Percentiles rank a stretch among this genome's conserved stretches.
These are phyloP conservation scores for Bocquillonia castaneifolia DNA, from an alignment of 441 rosid species.

Conservation along the genomic window DNA sequence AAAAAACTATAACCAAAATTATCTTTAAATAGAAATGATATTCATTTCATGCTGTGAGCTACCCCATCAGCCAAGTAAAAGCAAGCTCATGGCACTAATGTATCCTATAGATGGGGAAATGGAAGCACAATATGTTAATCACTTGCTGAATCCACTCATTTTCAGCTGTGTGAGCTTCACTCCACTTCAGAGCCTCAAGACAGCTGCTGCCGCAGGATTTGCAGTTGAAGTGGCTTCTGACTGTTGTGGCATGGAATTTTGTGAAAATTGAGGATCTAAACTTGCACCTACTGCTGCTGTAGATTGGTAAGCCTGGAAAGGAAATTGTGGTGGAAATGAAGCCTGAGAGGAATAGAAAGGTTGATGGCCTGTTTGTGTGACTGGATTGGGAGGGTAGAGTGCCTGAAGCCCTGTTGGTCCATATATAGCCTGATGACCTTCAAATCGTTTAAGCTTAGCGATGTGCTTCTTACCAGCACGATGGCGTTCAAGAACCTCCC, in stretches of 20 bases:
- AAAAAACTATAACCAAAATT: neutral
- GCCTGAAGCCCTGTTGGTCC: constrained; percentile 33
- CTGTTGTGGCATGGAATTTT: constrained; percentile 13
- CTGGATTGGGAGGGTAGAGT: constrained; percentile 39
- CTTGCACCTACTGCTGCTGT: neutral
- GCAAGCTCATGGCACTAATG: neutral
- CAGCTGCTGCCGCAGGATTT: constrained; percentile 3
- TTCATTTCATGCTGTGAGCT: neutral
- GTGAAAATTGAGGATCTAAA: constrained; percentile 16
- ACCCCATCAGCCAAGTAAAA: neutral
- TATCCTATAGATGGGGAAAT: neutral
- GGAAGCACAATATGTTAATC: neutral
- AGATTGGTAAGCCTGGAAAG: constrained; percentile 24
- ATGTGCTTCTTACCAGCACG: constrained; percentile 39
- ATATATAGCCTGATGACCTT: constrained; percentile 32
- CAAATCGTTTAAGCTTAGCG: constrained; percentile 32
- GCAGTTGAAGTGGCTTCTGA: constrained; percentile 9
- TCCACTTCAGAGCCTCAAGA: constrained; percentile 7
- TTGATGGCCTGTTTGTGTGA: constrained; percentile 19
- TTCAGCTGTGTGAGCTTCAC: neutral
- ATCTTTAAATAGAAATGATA: neutral
- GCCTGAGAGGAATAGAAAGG: constrained; percentile 9
- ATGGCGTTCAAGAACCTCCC: constrained; percentile 35
- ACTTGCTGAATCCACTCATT: neutral
- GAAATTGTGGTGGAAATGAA: constrained; percentile 11